Base-by-base conservation (phyloP, 2,329 filamentous ascomycete genomes). In the Dryadomyces quercus-mongolicae region DNA sequence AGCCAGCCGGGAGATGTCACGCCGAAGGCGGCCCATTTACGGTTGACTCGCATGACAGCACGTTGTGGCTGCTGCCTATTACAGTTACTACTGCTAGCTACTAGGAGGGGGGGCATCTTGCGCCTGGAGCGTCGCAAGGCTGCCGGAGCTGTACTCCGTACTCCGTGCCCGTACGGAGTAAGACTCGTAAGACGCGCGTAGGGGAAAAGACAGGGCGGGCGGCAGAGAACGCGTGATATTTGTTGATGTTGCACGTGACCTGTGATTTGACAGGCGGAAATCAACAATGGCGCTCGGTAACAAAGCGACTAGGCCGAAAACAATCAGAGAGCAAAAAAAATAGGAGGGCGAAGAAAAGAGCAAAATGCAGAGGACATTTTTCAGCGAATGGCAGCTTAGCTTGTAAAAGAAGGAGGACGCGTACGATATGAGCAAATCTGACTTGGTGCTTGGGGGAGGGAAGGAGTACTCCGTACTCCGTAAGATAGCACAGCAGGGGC, bases 311-410 rank as follows among this genome's bases (percentile, higher is more conserved):
- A 49, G 47, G 47, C 47, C 34, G 9, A 49, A 50, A 50, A 13
- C 6, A 34, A 49, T 31, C 16, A n/a, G 25, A 34, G n/a, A 5
- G 22, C 21, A 40, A 49, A 49, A 49, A 18, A 20, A 13, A 40
- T 10, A 50, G 36, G 18, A 21, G 10, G 20, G 18, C 9, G 18
- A 38, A 38, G 21, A 21, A 21, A 36, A 40, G 13, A 48, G 31
- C 25, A 45, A 18, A 20, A 20, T 31, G 38, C 36, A 40, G 12
- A 40, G 12, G 20, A 21, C 12, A 25, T 53, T 52, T 55, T 55
- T 49, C 10, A n/a, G 49, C 54, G 49, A 55, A 56, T 57, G 2
- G 48, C 50, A 52, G 22, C 44, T 13, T 16, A 40, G 36, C 36
- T 40, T 16, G 47, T 16, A 49, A 25, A 18, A 25, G 20, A 16